Conservation (phyloP, 1,139 yeast genomes). For the Blastobotrys serpentis region DNA sequence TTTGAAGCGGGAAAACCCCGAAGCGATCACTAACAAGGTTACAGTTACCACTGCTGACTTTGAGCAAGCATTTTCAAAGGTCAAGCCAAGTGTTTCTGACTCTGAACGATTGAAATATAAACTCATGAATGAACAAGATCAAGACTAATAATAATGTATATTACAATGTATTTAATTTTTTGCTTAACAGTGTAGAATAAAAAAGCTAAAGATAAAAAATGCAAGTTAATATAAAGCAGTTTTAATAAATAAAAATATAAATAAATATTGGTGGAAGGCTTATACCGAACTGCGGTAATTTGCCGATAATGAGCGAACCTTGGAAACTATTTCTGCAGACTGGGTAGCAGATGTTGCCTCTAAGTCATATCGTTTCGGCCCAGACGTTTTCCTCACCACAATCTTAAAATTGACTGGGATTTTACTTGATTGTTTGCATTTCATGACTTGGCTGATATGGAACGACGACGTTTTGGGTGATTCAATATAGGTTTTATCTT, state of each 20-base stretch:
- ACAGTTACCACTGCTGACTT: conserved; percentile 50
- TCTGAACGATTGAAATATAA: conserved; percentile 79
- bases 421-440: conserved; percentile 74
- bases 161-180: neutral
- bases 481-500: conserved; percentile 63
- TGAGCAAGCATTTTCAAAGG: conserved; percentile 63
- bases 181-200: no score
- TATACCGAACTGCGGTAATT: conserved; percentile 20
- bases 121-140: conserved; percentile 24
- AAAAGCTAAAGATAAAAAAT: no score
- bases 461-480: conserved; percentile 84
- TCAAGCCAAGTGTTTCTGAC: conserved; percentile 90
- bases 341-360: conserved; percentile 67
- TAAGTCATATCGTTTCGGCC: conserved; percentile 77
- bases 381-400: conserved; percentile 65
- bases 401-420: conserved; percentile 80
- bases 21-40: conserved; percentile 35
- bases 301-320: conserved; percentile 41
- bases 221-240: no score
- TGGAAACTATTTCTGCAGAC: conserved; percentile 72
- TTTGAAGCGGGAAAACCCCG: conserved; percentile 28
- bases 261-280: conserved; percentile 1
- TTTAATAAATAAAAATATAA: conserved; percentile 2
- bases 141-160: neutral
- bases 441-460: conserved; percentile 75